phyloP scores from a whole-genome alignment of 805 yeast genomes.

The Ogataea polymorpha region DNA sequence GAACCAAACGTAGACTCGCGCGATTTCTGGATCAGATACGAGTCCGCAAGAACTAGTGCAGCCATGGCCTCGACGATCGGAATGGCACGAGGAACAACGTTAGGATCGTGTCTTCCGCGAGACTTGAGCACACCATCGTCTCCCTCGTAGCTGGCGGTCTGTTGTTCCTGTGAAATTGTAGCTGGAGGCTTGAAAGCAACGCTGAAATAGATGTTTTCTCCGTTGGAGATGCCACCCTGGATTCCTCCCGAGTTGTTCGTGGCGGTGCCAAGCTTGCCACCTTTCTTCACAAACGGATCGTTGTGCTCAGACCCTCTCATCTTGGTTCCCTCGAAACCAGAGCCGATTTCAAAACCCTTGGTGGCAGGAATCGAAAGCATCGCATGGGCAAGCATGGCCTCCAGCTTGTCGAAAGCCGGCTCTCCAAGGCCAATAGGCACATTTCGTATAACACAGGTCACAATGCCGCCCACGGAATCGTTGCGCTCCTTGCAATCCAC shows the following conservation, averaged over 20 bases:
- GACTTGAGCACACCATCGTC: slow-evolving; percentile 85
- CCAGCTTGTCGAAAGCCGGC: slow-evolving; percentile 95
- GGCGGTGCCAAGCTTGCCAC: slow-evolving; percentile 70
- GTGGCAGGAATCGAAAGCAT: slow-evolving; percentile 98
- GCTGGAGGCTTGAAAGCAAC: slow-evolving; percentile 99
- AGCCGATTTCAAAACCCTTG: slow-evolving; percentile 96
- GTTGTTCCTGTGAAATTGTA: slow-evolving; percentile 90
- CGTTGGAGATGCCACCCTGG: slow-evolving; percentile 97
- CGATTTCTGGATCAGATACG: slow-evolving; percentile 78
- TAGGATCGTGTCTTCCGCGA: slow-evolving; percentile 97
- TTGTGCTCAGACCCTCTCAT: slow-evolving; percentile 94
- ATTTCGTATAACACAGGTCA: slow-evolving; percentile 94
- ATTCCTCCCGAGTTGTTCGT: slow-evolving; percentile 96
- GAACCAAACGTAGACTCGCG: slow-evolving; percentile 56
- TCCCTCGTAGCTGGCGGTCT: slow-evolving; percentile 87
- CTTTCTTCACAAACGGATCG: slow-evolving; percentile 70
- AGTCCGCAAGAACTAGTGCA: slow-evolving; percentile 89
- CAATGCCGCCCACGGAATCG: slow-evolving; percentile 97
- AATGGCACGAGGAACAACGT: slow-evolving; percentile 96
- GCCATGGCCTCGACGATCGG: slow-evolving; percentile 99
- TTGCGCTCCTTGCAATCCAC: slow-evolving; percentile 80
- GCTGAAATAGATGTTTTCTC: slow-evolving; percentile 90
- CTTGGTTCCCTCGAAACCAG: slow-evolving; percentile 87
- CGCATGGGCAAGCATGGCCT: slow-evolving; percentile 94
- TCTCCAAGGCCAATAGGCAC: slow-evolving; percentile 96